phyloP scores from a whole-genome alignment of 2,329 filamentous ascomycete genomes.

The Ilyonectria mors-panacis region DNA sequence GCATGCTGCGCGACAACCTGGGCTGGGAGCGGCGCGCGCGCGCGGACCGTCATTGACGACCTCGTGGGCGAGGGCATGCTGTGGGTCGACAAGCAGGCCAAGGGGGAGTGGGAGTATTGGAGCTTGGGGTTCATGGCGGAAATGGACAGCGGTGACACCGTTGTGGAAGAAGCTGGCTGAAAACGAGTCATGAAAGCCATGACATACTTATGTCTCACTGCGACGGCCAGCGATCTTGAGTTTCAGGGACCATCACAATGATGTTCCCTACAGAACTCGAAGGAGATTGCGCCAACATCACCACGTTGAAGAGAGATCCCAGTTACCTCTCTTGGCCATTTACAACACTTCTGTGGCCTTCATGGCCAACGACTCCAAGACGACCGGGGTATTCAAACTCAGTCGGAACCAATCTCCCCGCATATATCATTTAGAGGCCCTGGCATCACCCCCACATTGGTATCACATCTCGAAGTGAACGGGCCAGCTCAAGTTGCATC shows the following conservation, averaged over 20 bases:
- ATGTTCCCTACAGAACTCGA: not conserved
- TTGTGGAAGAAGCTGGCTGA: conserved; percentile 38
- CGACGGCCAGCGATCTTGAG: not conserved
- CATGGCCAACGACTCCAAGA: not conserved
- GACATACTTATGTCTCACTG: not conserved
- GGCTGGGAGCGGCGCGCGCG: conserved; percentile 87
- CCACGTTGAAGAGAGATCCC: too few relatives aligned
- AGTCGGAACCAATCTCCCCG: not conserved
- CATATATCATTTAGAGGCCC: not conserved
- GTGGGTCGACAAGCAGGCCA: conserved; percentile 90
- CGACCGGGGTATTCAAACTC: not conserved
- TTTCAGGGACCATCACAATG: too few relatives aligned
- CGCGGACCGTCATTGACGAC: conserved; percentile 92
- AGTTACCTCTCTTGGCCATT: not conserved
- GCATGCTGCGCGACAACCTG: conserved; percentile 90
- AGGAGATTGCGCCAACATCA: not conserved
- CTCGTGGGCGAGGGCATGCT: conserved; percentile 90
- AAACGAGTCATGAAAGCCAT: conserved; percentile 4
- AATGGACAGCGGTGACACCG: conserved; percentile 41
- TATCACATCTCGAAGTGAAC: not conserved
- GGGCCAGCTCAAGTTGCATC: not conserved
- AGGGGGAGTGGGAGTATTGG: conserved; percentile 93
- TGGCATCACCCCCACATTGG: not conserved
- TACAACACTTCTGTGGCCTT: not conserved
- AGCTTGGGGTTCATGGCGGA: conserved; percentile 81